Conservation (phyloP, 23 red algal species). For the Gracilaria domingensis region DNA sequence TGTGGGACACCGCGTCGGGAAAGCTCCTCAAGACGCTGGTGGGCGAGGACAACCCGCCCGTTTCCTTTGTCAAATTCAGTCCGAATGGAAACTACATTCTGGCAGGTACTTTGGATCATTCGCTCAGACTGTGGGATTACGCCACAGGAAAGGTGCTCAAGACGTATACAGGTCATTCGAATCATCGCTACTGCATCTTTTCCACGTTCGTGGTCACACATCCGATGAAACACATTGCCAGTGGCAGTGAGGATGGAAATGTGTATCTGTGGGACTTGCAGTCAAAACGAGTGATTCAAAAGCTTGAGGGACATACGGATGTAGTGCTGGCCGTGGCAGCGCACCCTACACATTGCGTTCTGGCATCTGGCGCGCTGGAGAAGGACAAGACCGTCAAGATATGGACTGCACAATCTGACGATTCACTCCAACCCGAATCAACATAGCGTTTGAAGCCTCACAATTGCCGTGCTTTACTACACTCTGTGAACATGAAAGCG, state of each 20-base stretch:
- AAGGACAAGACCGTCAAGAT: slow-evolving; percentile 92
- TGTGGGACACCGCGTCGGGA: slow-evolving; percentile 90
- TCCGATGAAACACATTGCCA: slow-evolving; percentile 71
- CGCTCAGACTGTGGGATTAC: slow-evolving; percentile 94
- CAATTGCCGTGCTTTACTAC: neutral
- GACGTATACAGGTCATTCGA: slow-evolving; percentile 85
- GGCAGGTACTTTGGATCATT: slow-evolving; percentile 84
- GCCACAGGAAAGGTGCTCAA: slow-evolving; percentile 84
- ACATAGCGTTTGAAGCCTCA: neutral
- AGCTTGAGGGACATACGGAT: slow-evolving; percentile 83
- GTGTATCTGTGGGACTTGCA: slow-evolving; percentile 97
- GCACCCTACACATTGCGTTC: slow-evolving; percentile 74
- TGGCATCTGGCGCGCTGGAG: slow-evolving; percentile 92
- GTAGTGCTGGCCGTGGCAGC: slow-evolving; percentile 91
- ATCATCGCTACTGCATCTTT: slow-evolving; percentile 89
- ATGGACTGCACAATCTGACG: slow-evolving; percentile 58
- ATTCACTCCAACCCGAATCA: neutral
- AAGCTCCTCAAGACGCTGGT: slow-evolving; percentile 90
- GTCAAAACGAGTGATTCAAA: slow-evolving; percentile 83
- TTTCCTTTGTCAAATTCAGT: slow-evolving; percentile 88
- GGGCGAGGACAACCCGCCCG: slow-evolving; percentile 78
- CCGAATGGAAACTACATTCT: slow-evolving; percentile 96
- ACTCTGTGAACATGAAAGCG: neutral
- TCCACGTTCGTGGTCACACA: slow-evolving; percentile 89
- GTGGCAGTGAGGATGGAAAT: slow-evolving; percentile 84